Base-by-base conservation (phyloP, 2,329 filamentous ascomycete species). In the Fusarium subglutinans region DNA sequence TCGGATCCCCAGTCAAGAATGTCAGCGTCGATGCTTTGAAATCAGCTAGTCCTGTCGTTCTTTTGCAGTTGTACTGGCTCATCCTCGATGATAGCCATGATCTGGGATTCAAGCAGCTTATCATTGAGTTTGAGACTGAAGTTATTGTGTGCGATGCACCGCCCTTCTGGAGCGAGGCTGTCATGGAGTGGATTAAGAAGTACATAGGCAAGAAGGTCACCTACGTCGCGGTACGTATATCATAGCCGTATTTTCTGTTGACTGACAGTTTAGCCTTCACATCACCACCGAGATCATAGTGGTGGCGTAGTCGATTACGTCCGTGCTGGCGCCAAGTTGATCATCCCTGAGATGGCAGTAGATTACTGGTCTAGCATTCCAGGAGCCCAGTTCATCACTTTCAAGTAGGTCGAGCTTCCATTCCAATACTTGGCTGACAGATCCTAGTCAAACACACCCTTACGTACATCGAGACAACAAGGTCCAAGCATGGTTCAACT, bases 211-310 rank as follows among this genome's bases (percentile, higher is more conserved):
- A 75, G 30, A 57, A 61, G 3, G 54, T 76, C 5, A 63, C 30
- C 0, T 26, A 71, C 9, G 47, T 75, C 6, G 69, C 66, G 57
- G 69, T 75, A 18, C 20, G 69, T 45, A 8, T 35, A 13, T 15
- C 5, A 44, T 5, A 9, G 28, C 4, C 1, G 8, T 0, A 0
- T 14, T 11, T 2, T 4, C 0, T 5, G 0, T 18, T 17, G 3
- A n/a, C 45, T 63, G 1, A 63, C 3, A 2, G 3, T 8, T 2
- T 13, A 75, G 69, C 66, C 72, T 11, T 58, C 72, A 4, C 73
- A 75, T n/a, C 73, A 75, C 22, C 69, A 75, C 5, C 41, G 69
- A 6, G 72, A 71, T 22, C 73, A 75, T 35, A 61, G 40, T 4
- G 72, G 66, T 9, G 73, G 63, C 3, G 57, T 59, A 5, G 53